Conservation (phyloP, 2,329 filamentous ascomycete genomes). For the Paecilomyces dactylethromorphus region DNA sequence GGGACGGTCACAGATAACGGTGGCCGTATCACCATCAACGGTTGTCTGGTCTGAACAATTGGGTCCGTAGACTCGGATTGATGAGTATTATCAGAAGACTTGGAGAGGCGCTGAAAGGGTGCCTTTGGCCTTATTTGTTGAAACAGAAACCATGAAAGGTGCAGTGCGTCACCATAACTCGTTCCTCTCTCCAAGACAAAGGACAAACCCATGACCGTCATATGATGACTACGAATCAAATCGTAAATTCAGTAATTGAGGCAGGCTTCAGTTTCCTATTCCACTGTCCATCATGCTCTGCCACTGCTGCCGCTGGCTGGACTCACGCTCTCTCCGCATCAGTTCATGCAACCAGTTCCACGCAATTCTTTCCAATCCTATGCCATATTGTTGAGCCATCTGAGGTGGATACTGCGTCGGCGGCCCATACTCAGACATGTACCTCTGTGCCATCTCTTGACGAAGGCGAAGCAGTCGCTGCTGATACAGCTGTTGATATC, state of each 20-base stretch:
- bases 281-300: slow-evolving; percentile 38
- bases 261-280: slow-evolving; percentile 24
- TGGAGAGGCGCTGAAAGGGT: too few relatives aligned
- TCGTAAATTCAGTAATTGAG: not conserved
- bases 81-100: too few relatives aligned
- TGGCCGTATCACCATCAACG: too few relatives aligned
- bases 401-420: slow-evolving; percentile 32
- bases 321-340: slow-evolving; percentile 31
- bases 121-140: too few relatives aligned
- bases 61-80: too few relatives aligned
- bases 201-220: not conserved
- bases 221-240: not conserved
- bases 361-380: slow-evolving; percentile 30
- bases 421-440: slow-evolving; percentile 31
- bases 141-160: not conserved
- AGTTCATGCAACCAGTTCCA: slow-evolving; percentile 31
- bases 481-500: slow-evolving; percentile 31
- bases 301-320: slow-evolving; percentile 25
- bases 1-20: too few relatives aligned
- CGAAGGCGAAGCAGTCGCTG: slow-evolving; percentile 27
- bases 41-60: too few relatives aligned
- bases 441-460: slow-evolving; percentile 31
- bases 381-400: slow-evolving; percentile 29
- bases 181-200: not conserved
- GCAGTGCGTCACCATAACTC: not conserved